Evolutionary conservation across 805 yeast species (phyloP).

Genomic region (Yarrowia bubula): DNA sequence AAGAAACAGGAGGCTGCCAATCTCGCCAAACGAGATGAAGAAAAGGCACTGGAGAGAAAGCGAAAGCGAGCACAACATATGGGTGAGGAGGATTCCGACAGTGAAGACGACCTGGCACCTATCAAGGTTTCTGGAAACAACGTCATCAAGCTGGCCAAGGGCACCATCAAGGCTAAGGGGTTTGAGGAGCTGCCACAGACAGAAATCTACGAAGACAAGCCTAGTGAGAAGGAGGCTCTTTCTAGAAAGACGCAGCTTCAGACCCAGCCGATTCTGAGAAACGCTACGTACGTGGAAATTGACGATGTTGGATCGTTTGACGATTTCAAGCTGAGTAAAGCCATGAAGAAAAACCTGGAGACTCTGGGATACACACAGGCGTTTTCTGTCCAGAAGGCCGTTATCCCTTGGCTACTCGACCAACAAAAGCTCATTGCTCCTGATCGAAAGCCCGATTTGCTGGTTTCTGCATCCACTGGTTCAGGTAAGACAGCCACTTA

Average conservation of each 20-base stretch:
- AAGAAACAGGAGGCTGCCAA: slow-evolving; percentile 16
- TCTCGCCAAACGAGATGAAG: slow-evolving; percentile 1
- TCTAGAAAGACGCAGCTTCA: slow-evolving; percentile 45
- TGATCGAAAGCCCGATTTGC: slow-evolving; percentile 51
- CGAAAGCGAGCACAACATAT: slow-evolving; percentile 20
- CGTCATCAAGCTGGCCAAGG: slow-evolving; percentile 23
- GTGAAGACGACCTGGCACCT: slow-evolving; percentile 24
- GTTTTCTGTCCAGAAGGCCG: slow-evolving; percentile 73
- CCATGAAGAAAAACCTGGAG: slow-evolving; percentile 48
- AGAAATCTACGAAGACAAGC: slow-evolving; percentile 32
- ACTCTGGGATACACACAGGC: slow-evolving; percentile 53
- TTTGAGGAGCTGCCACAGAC: slow-evolving; percentile 32
- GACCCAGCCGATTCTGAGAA: slow-evolving; percentile 27
- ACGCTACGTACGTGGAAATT: slow-evolving; percentile 53
- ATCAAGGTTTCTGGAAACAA: slow-evolving; percentile 31
- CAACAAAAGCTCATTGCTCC: slow-evolving; percentile 40
- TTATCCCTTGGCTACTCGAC: slow-evolving; percentile 55
- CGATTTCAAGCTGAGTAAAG: slow-evolving; percentile 42
- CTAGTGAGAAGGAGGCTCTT: slow-evolving; percentile 43
- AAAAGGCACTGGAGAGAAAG: slow-evolving; percentile 7
- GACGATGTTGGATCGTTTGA: slow-evolving; percentile 48
- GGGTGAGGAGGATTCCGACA: slow-evolving; percentile 26
- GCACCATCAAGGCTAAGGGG: slow-evolving; percentile 29
- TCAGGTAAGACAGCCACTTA: slow-evolving; percentile 94
- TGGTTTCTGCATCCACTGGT: slow-evolving; percentile 94